Base-by-base conservation (phyloP, 2,329 filamentous ascomycete genomes). In the Fusarium sp. region DNA sequence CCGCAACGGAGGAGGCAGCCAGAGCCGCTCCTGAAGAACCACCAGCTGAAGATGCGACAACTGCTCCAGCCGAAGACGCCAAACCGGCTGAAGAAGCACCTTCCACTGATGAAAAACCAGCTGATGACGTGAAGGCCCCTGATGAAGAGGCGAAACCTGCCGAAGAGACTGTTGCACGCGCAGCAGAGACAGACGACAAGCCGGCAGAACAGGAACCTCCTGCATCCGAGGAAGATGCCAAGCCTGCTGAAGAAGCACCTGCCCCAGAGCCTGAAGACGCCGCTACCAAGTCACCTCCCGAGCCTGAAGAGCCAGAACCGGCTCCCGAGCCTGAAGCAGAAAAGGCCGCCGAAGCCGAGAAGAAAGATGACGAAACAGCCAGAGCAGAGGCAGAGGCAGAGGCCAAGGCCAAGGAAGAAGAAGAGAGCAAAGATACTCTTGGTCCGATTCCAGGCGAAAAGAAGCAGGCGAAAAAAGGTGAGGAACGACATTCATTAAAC, bases 401-500 rank as follows among this genome's bases (percentile, higher is more conserved):
- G 46, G 68, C 69, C 35, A 79, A 74, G 63, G 64, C 72, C 40
- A 74, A 74, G 63, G 74, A 74, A 66, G 80, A 80, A 60, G 79
- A 80, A 51, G 81, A 85, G 76, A 81, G 78, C 64, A 84, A 83
- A 72, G 83, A 85, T 66, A 80, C 75, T 6, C 77, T 84, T 69
- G 82, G 80, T 31, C 82, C 82, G 29, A 84, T 84, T 67, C 78
- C 80, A 56, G 73, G 75, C 53, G 80, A 82, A 58, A 81, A 81
- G 69, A 83, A 80, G 72, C 78, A 74, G 70, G 75, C 77, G 64
- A 82, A 80, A 74, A 85, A 84, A 86, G 84, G 84, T 86, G 82
- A 86, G 84, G 80, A 82, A 76, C 71, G 76, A 69, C 71, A 75
- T 81, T 80, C 74, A 79, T 77, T 81, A 78, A 76, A 80, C 80